Base-by-base conservation (phyloP, 495 filamentous ascomycete genomes). In the Talaromyces adpressus region DNA sequence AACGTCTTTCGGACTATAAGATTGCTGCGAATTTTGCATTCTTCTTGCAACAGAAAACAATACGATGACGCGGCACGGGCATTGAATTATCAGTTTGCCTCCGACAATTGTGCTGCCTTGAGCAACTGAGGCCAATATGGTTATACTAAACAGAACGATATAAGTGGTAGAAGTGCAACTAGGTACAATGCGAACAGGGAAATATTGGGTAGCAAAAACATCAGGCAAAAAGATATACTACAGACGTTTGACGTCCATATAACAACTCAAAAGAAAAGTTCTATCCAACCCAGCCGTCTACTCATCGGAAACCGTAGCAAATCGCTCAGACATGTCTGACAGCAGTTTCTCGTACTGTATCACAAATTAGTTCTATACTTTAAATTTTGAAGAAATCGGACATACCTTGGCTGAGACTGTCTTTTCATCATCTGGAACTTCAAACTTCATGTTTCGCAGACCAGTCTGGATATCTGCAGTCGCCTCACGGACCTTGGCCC, bases 361-460 rank as follows among this genome's bases (percentile, higher is more conserved):
- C 14, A 16, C 29, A 62, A 61, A 68, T 68, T 61, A 68, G 66
- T 57, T 23, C 0, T 56, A n/a, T 45, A 36, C 53, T 16, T 29
- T 29, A 57, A 14, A 6, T 16, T 14, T 11, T 32, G 7, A 1
- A 16, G 9, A 52, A 18, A 22, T 22, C 36, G 23, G 30, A 23
- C 79, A 60, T 78, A 91, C 90, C 87, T 91, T 93, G 81, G 88
- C 91, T 63, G 79, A 82, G 57, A 96, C 79, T 67, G 76, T 82
- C 66, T 90, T 84, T 77, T 93, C 80, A 29, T 97, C 86, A 11
- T 81, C 83, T 7, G 92, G 90, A 64, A 96, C 74, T 83, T 98
- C 93, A 74, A 98, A 98, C 79, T 98, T 98, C 86, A 98, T 94
- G 73, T 81, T 87, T 67, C 93, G 84, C 68, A 98, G 82, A 61